phyloP scores from a whole-genome alignment of 768 basidiomycete genomes.

The Rhodocollybia butyracea region DNA sequence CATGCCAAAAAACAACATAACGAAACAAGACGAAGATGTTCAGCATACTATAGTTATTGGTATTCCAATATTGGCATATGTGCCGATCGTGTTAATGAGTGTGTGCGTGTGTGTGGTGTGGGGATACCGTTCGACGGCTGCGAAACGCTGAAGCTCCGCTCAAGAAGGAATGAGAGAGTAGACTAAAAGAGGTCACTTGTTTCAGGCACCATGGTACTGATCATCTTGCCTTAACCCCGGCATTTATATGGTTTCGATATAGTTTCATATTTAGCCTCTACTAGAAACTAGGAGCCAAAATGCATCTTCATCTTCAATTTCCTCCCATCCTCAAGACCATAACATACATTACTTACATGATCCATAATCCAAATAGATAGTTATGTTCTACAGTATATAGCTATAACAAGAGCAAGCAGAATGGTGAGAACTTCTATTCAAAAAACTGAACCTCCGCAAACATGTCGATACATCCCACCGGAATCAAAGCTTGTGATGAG shows the following conservation, averaged over 20 bases:
- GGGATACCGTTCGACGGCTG: constrained; percentile 15
- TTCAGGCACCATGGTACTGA: background rate
- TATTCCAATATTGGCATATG: constrained; percentile 25
- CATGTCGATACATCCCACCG: background rate
- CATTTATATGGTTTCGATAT: too few species aligned
- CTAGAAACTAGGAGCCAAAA: too few species aligned
- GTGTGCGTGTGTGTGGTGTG: constrained; percentile 21
- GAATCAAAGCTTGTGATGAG: background rate
- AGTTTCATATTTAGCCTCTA: too few species aligned
- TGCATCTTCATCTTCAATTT: background rate
- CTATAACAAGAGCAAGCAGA: background rate
- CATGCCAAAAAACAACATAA: constrained; percentile 61
- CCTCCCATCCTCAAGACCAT: background rate
- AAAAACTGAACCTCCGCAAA: background rate
- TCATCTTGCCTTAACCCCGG: too few species aligned
- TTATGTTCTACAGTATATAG: background rate
- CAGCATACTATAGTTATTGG: constrained; percentile 29
- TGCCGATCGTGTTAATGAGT: constrained; percentile 20
- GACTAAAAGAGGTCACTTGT: background rate
- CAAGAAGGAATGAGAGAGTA: constrained; percentile 1
- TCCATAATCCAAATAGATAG: background rate
- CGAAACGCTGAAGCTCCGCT: constrained; percentile 20
- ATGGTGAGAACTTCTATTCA: background rate
- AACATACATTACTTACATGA: background rate
- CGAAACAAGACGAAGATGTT: constrained; percentile 48